Evolutionary conservation across 495 filamentous ascomycete genomes (phyloP), one percentile per base, ranked within the genome.

Genomic region (Poronia punctata): DNA sequence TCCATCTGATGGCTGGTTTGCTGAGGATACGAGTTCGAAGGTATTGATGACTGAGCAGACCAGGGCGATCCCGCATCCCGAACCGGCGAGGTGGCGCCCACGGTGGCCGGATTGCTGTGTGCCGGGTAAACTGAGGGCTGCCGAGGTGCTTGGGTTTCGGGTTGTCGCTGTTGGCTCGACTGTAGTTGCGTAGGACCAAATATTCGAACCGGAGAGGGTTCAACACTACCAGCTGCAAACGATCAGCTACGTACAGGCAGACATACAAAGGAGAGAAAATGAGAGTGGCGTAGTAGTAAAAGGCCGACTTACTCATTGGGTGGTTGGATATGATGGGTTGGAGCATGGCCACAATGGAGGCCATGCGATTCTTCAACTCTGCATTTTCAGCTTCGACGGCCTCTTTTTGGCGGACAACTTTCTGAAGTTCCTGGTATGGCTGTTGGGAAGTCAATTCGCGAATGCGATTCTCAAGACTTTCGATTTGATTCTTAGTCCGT

Each of bases 381-480:
- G 68, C 70, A 57, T 87, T 85, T 55, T 90, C 85, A 20, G 71
- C 71, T 59, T 82, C 71, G 22, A 82, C 71, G 7, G 72, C 66
- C 49, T 84, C 80, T 68, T 83, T 87, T 57, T 83, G 75, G 24
- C 72, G 68, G 24, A 86, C 45, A 9, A 74, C 82, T 15, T 71
- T 63, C 65, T 88, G 84, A 9, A 90, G 74, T 52, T 93, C 84
- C 48, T 81, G 76, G 49, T 85, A 86, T 0, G 86, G 84, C 53
- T 87, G 79, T 61, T 86, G 83, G 5, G 74, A 75, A 12, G 78
- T 68, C 37, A 66, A 59, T 46, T 65, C 68, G 33, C 48, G 61
- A 41, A 67, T 65, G 33, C 59, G 52, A 12, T 43, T 56, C 51
- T 68, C 60, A 41, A 87, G 67, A 12, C 61, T 67, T 33, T 88